phyloP scores from a whole-genome alignment of 2,329 filamentous ascomycete genomes.

The Aspergillus bombycis region DNA sequence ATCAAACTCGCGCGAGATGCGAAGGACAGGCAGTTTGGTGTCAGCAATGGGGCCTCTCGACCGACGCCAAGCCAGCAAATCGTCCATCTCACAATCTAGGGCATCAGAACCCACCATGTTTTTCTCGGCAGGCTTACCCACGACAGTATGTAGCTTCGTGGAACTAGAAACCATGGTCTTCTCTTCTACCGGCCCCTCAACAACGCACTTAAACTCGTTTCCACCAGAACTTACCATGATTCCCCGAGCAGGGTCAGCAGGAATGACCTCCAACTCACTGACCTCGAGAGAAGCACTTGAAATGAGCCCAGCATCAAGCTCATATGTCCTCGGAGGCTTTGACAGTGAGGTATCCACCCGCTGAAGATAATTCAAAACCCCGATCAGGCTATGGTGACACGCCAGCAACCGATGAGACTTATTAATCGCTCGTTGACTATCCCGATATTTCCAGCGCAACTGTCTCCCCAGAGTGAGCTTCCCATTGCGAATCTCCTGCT shows the following conservation, averaged over 20 bases:
- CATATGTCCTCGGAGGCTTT: background rate
- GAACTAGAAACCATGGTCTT: background rate
- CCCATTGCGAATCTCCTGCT: slow-evolving; percentile 21
- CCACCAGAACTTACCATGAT: background rate
- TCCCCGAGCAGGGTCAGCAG: background rate
- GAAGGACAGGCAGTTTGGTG: background rate
- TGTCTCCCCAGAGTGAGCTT: slow-evolving; percentile 18
- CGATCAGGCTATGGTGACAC: slow-evolving; percentile 23
- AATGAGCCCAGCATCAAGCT: slow-evolving; percentile 11
- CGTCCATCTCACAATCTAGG: background rate
- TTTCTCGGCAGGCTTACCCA: background rate
- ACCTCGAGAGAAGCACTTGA: background rate
- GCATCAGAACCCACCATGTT: background rate
- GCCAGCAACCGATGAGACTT: slow-evolving; percentile 21
- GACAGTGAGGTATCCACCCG: background rate
- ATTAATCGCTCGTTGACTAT: slow-evolving; percentile 19
- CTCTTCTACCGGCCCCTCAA: background rate
- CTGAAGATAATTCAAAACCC: slow-evolving; percentile 22
- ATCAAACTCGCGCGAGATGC: background rate
- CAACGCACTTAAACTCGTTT: background rate
- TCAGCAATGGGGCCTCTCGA: background rate
- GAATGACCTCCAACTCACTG: background rate
- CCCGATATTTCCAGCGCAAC: slow-evolving; percentile 25
- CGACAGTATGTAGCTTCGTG: background rate
- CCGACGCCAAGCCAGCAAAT: background rate